Conservation (phyloP, 306 rosid species). For the Senna tora region DNA sequence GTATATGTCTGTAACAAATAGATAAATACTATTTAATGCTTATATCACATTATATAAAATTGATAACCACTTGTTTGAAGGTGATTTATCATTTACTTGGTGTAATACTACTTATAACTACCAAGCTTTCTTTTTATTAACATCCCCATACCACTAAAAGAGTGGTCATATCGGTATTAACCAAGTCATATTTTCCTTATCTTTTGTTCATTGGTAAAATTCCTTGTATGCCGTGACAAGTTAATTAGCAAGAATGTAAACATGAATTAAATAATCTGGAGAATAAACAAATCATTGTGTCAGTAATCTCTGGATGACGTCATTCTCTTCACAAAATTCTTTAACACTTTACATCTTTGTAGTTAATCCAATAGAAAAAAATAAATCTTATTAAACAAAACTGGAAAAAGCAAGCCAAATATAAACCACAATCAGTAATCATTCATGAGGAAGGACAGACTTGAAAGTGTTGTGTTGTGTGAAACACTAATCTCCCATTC, state of each 20-base stretch:
- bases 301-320: constrained; percentile 43
- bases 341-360: constrained; percentile 61
- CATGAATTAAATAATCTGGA: constrained; percentile 26
- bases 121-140: not conserved
- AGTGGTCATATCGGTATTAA: constrained; percentile 4
- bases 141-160: not conserved
- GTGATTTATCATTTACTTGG: no score
- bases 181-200: not conserved
- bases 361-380: constrained; percentile 49
- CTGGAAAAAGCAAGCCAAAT: constrained; percentile 35
- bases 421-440: constrained; percentile 48
- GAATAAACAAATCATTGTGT: constrained; percentile 46
- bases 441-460: constrained; percentile 38
- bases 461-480: constrained; percentile 18
- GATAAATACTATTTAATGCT: no score
- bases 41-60: no score
- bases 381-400: constrained; percentile 47
- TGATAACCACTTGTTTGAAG: no score
- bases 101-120: no score
- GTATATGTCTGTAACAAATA: no score
- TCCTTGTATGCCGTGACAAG: not conserved
- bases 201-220: not conserved
- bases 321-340: constrained; percentile 51
- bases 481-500: constrained; percentile 46
- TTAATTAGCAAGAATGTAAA: constrained; percentile 14